Evolutionary conservation across 2,329 filamentous ascomycete species (phyloP).

Genomic region (Sporothrix sp.): DNA sequence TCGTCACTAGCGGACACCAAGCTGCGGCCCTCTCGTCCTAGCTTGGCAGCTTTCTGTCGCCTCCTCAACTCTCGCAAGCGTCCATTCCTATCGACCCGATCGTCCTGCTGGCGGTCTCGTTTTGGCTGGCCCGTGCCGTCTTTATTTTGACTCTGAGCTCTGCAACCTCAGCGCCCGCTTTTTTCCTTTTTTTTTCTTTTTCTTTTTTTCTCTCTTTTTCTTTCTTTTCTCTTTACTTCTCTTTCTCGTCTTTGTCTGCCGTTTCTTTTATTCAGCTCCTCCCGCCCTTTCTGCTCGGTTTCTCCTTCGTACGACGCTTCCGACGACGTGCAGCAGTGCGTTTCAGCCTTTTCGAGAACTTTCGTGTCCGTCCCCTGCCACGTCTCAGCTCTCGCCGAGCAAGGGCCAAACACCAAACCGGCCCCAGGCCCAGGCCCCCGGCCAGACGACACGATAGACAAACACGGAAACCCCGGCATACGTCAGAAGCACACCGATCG

Average conservation of each 20-base stretch:
- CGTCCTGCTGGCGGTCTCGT: neutral
- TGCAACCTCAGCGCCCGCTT: too few relatives aligned
- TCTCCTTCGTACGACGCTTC: too few relatives aligned
- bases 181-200: neutral
- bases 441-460: too few relatives aligned
- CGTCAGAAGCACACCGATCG: too few relatives aligned
- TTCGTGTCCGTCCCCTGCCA: too few relatives aligned
- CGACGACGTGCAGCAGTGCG: too few relatives aligned
- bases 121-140: neutral
- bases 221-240: neutral
- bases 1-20: constrained; percentile 3
- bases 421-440: too few relatives aligned
- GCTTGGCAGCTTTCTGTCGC: neutral
- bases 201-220: neutral
- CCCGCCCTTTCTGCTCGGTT: too few relatives aligned
- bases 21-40: neutral
- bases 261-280: neutral
- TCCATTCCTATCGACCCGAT: constrained; percentile 2
- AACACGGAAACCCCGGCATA: too few relatives aligned
- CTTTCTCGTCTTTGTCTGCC: neutral
- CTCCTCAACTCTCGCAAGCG: neutral
- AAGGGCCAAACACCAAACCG: too few relatives aligned
- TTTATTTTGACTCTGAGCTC: neutral
- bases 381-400: too few relatives aligned
- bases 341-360: too few relatives aligned